A percentile compares a stretch with the other conserved stretches of the same genome.
Evolutionary conservation across 345 rosid genomes (phyloP).

Genomic region (Rhodomyrtus tomentosa): DNA sequence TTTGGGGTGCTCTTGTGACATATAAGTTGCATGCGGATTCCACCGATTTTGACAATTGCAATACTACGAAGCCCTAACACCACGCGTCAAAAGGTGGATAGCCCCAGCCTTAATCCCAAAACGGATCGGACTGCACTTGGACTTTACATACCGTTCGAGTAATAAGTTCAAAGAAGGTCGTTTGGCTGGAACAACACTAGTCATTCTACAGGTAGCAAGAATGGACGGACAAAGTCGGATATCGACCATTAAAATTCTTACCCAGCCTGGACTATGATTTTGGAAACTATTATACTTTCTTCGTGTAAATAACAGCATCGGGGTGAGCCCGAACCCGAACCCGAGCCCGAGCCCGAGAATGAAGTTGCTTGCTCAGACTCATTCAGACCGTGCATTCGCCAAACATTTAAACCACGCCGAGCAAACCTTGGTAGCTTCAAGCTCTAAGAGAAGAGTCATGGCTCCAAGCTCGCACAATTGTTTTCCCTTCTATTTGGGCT

Average conservation of each 20-base stretch:
- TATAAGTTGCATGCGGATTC: too few species aligned
- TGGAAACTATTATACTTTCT: background rate
- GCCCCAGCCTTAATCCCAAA: too few species aligned
- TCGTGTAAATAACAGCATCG: accelerated
- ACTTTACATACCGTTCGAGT: background rate
- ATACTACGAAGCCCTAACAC: too few species aligned
- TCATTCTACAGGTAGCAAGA: too few species aligned
- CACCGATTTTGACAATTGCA: too few species aligned
- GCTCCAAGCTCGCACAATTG: background rate
- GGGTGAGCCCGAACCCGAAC: accelerated
- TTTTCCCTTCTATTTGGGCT: background rate
- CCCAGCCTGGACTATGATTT: background rate
- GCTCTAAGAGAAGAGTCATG: background rate
- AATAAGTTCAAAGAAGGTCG: background rate
- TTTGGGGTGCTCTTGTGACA: too few species aligned
- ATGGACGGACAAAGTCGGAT: background rate
- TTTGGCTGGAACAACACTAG: background rate
- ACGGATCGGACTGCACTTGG: too few species aligned
- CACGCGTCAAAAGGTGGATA: too few species aligned
- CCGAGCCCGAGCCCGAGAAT: accelerated
- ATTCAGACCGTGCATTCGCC: background rate
- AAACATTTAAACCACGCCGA: background rate
- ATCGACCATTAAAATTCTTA: background rate
- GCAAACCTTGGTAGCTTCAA: background rate
- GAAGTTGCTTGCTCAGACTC: background rate